Conservation (phyloP, 305 asterid genomes). For the Caryopteris hybrid region DNA sequence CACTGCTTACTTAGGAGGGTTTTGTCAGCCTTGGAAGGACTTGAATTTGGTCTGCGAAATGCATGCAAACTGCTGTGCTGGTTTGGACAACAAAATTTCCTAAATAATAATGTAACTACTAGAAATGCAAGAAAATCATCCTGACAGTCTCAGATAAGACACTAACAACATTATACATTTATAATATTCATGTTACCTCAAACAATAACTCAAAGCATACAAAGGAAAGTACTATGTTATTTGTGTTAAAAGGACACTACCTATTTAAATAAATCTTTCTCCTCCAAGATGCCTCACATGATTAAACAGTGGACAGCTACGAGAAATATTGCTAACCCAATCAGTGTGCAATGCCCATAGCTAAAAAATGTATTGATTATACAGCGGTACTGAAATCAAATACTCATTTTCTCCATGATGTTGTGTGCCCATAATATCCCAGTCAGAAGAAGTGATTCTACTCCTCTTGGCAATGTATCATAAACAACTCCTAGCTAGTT, state of each 20-base stretch:
- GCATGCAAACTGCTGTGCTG: conserved; percentile 69
- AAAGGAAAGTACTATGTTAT: background rate
- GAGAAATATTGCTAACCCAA: no score
- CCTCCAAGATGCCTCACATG: conserved; percentile 8
- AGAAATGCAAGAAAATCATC: no score
- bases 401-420: background rate
- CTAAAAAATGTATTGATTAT: background rate
- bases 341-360: background rate
- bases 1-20: conserved; percentile 51
- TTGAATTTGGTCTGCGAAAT: conserved; percentile 44
- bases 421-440: background rate
- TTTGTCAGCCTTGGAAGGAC: conserved; percentile 51
- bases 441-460: background rate
- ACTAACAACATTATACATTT: no score
- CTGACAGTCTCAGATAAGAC: no score
- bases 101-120: conserved; percentile 20
- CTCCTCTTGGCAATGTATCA: background rate
- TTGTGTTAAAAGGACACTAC: background rate
- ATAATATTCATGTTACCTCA: background rate
- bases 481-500: conserved; percentile 12
- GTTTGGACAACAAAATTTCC: conserved; percentile 51
- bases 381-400: background rate
- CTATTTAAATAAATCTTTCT: background rate
- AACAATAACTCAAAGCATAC: background rate
- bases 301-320: background rate